Percentiles rank a stretch among this genome's conserved stretches.
phyloP scores from a whole-genome alignment of 257 asterid genomes.

The Nemophila menziesii region DNA sequence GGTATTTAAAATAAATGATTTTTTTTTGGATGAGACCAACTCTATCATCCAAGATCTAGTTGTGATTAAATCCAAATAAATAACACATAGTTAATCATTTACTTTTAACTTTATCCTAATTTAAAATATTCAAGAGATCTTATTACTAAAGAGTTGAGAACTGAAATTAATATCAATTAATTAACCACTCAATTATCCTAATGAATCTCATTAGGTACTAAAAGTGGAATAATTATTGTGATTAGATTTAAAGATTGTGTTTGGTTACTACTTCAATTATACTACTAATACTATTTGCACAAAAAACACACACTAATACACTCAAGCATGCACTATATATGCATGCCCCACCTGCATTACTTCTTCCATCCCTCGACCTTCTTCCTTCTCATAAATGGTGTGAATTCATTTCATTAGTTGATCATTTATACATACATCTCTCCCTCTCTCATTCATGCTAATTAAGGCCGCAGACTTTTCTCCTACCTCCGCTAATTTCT shows the following conservation, averaged over 20 bases:
- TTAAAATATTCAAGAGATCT: neutral
- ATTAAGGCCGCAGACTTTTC: conserved; percentile 23
- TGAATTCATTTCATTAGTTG: conserved; percentile 5
- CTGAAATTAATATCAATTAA: too few species aligned
- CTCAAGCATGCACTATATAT: conserved; percentile 17
- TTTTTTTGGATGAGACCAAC: too few species aligned
- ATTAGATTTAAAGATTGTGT: neutral
- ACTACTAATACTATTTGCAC: neutral
- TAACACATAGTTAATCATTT: neutral
- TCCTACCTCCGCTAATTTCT: conserved; percentile 15
- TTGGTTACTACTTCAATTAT: neutral
- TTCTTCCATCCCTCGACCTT: conserved; percentile 15
- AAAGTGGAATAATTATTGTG: too few species aligned
- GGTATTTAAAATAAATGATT: too few species aligned
- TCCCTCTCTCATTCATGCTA: conserved; percentile 16
- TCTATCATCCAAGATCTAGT: neutral
- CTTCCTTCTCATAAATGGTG: conserved; percentile 6
- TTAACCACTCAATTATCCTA: too few species aligned
- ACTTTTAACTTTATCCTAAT: conserved; percentile 13
- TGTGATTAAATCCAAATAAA: conserved; percentile 1
- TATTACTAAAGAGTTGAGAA: neutral
- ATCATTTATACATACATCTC: conserved; percentile 8
- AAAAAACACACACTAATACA: conserved; percentile 12
- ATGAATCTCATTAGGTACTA: too few species aligned
- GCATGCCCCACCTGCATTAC: conserved; percentile 29